A percentile compares a stretch with the other conserved stretches of the same genome.
Evolutionary conservation across 2,329 filamentous ascomycete species (phyloP).

Genomic region (Xylaria sp.): DNA sequence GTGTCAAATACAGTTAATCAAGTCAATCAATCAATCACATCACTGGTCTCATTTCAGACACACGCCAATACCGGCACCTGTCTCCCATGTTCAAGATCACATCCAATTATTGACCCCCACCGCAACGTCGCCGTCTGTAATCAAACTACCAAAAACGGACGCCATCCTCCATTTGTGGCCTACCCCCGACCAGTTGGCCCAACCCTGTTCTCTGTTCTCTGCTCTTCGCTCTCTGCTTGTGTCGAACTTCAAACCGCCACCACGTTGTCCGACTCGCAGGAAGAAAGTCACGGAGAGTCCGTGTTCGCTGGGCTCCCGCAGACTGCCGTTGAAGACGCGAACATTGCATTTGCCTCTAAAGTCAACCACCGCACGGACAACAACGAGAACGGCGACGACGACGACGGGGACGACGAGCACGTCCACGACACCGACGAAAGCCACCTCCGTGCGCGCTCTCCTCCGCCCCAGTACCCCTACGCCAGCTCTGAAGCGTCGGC

Average conservation of each 20-base stretch:
- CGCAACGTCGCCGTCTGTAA: slow-evolving; percentile 42
- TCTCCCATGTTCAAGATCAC: slow-evolving; percentile 33
- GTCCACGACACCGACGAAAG: slow-evolving; percentile 38
- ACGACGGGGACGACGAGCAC: slow-evolving; percentile 2
- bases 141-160: slow-evolving; percentile 38
- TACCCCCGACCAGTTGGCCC: slow-evolving; percentile 28
- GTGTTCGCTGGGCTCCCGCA: slow-evolving; percentile 55
- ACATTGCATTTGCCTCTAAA: slow-evolving; percentile 43
- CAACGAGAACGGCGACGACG: slow-evolving; percentile 9
- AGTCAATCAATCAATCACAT: no score
- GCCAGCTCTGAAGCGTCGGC: slow-evolving; percentile 65
- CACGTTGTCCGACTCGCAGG: slow-evolving; percentile 62
- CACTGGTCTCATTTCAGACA: slow-evolving; percentile 16
- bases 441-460: slow-evolving; percentile 57
- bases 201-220: slow-evolving; percentile 20
- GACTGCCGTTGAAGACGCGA: slow-evolving; percentile 41
- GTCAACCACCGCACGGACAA: slow-evolving; percentile 46
- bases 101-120: slow-evolving; percentile 40
- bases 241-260: slow-evolving; percentile 45
- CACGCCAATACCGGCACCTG: slow-evolving; percentile 4
- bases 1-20: neutral
- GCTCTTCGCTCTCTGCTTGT: neutral
- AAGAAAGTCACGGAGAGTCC: slow-evolving; percentile 58
- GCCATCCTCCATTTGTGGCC: slow-evolving; percentile 41
- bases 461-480: slow-evolving; percentile 72